A percentile compares a stretch with the other conserved stretches of the same genome.
Evolutionary conservation across 768 basidiomycete genomes (phyloP).

Genomic region (Pleurotus cornucopiae): DNA sequence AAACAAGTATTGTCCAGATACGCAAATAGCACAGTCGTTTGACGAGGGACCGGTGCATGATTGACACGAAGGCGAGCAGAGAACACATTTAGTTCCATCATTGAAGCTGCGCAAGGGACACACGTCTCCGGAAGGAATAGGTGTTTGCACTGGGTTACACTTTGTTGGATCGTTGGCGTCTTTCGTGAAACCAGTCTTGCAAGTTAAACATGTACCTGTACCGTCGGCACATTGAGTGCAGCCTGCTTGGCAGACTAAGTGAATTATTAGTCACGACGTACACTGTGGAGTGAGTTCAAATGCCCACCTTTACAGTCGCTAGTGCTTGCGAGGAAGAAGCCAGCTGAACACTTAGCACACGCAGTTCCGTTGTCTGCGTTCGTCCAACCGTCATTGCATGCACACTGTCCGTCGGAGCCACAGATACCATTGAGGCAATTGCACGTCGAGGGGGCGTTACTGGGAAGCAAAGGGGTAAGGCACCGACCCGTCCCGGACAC

Average conservation of each 20-base stretch:
- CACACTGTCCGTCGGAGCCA: conserved; percentile 61
- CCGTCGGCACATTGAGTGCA: conserved; percentile 66
- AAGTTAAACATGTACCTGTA: conserved; percentile 68
- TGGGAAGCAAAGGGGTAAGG: conserved; percentile 41
- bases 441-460: conserved; percentile 60
- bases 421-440: conserved; percentile 84
- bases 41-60: conserved; percentile 69
- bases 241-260: conserved; percentile 64
- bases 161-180: conserved; percentile 61
- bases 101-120: conserved; percentile 70
- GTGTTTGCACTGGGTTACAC: conserved; percentile 51
- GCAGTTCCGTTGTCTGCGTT: conserved; percentile 66
- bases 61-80: conserved; percentile 63
- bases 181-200: conserved; percentile 66
- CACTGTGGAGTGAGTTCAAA: conserved; percentile 2
- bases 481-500: conserved; percentile 76
- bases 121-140: conserved; percentile 43
- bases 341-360: conserved; percentile 69
- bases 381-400: conserved; percentile 76
- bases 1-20: conserved; percentile 53
- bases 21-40: conserved; percentile 70
- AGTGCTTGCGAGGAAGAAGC: conserved; percentile 67
- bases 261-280: conserved; percentile 8
- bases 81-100: conserved; percentile 44
- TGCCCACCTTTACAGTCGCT: conserved; percentile 71